phyloP scores from a whole-genome alignment of 257 asterid species.

The Lycium barbarum region DNA sequence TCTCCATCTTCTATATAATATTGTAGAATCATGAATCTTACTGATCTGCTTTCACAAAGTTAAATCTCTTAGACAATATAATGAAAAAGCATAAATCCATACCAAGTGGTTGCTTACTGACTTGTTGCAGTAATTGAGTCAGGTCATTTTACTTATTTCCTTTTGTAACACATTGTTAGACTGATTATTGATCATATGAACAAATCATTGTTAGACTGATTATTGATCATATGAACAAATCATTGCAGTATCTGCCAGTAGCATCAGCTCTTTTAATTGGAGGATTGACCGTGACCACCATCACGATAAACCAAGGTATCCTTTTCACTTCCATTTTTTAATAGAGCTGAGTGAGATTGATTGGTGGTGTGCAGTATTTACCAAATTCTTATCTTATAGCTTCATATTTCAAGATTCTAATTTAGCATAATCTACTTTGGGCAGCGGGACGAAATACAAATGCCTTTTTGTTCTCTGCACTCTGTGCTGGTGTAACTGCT shows the following conservation, averaged over 20 bases:
- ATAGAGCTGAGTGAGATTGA: slow-evolving; percentile 2
- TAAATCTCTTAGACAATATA: not conserved
- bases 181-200: slow-evolving; percentile 15
- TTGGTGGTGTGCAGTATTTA: not conserved
- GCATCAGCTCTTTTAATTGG: slow-evolving; percentile 96
- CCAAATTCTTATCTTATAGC: not conserved
- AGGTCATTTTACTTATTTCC: slow-evolving; percentile 5
- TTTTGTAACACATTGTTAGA: not conserved
- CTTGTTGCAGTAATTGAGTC: slow-evolving; percentile 13
- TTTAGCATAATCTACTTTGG: not conserved
- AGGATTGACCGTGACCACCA: slow-evolving; percentile 87
- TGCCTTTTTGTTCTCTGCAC: slow-evolving; percentile 57
- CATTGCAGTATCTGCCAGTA: slow-evolving; percentile 89
- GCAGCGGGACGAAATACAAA: slow-evolving; percentile 79
- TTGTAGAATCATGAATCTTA: slow-evolving; percentile 17
- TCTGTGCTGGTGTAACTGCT: slow-evolving; percentile 83
- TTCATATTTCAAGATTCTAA: not conserved
- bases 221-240: slow-evolving; percentile 25
- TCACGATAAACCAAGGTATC: slow-evolving; percentile 89
- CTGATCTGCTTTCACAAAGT: slow-evolving; percentile 14
- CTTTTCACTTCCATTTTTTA: not conserved
- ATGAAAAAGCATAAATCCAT: not conserved
- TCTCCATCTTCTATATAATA: not conserved
- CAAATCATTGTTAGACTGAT: slow-evolving; percentile 34
- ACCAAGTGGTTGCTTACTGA: not conserved